Conservation (phyloP, 768 basidiomycete species). For the Amanita molliuscula region DNA sequence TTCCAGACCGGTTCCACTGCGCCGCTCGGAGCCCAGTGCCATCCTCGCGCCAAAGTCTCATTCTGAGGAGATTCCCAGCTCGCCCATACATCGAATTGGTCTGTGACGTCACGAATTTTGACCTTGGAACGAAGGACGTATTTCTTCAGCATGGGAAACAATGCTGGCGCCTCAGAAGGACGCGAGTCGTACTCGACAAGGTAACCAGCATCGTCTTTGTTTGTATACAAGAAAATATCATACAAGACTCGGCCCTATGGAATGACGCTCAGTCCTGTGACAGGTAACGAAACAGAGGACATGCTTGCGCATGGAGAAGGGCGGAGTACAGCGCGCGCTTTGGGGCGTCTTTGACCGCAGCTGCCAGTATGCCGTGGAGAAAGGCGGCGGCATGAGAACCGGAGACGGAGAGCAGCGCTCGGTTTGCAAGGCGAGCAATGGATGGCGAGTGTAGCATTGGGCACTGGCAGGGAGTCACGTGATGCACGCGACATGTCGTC, state of each 20-base stretch:
- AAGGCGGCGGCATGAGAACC: slow-evolving; percentile 78
- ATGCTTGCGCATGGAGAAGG: slow-evolving; percentile 72
- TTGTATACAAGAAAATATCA: slow-evolving; percentile 79
- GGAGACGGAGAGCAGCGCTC: slow-evolving; percentile 63
- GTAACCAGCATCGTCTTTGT: slow-evolving; percentile 35
- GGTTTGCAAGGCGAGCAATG: slow-evolving; percentile 51
- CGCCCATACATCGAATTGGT: slow-evolving; percentile 74
- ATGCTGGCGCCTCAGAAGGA: slow-evolving; percentile 44
- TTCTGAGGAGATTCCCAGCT: slow-evolving; percentile 54
- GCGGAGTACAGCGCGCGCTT: slow-evolving; percentile 55
- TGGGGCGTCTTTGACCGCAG: slow-evolving; percentile 31
- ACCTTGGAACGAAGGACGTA: slow-evolving; percentile 87
- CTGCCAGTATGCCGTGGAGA: slow-evolving; percentile 67
- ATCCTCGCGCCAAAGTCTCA: slow-evolving; percentile 18
- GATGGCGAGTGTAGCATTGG: slow-evolving; percentile 34
- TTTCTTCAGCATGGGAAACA: slow-evolving; percentile 68
- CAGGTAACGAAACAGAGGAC: slow-evolving; percentile 14
- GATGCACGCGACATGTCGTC: slow-evolving; percentile 47
- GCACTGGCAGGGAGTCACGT: slow-evolving; percentile 18
- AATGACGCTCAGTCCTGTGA: slow-evolving; percentile 8
- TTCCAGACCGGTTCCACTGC: slow-evolving; percentile 72
- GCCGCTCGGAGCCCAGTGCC: slow-evolving; percentile 57
- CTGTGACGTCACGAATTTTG: slow-evolving; percentile 66
- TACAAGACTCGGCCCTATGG: slow-evolving; percentile 80
- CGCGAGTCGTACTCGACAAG: slow-evolving; percentile 65